Evolutionary conservation across 1,139 yeast species (phyloP).

Genomic region (Taiozyma sp.): DNA sequence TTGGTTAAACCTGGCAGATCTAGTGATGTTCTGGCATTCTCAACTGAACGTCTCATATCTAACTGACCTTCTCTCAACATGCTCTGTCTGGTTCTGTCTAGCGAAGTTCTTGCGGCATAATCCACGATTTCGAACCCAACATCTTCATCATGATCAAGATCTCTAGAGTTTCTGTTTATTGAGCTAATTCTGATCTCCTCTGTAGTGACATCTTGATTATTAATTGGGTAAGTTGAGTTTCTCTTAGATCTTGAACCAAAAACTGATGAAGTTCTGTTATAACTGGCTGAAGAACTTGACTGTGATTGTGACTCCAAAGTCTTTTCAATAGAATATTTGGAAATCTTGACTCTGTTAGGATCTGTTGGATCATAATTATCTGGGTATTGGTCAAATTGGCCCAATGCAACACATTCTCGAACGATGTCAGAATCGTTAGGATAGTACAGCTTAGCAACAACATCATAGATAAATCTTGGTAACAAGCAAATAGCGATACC

Average conservation of each 20-base stretch:
- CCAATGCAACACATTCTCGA: conserved; percentile 62
- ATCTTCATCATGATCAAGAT: conserved; percentile 7
- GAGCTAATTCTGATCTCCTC: conserved; percentile 22
- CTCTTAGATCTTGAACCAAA: conserved; percentile 14
- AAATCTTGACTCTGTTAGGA: conserved; percentile 33
- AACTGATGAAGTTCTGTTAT: conserved; percentile 10
- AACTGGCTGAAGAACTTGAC: conserved; percentile 10
- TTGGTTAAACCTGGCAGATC: conserved; percentile 35
- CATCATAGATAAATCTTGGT: conserved; percentile 71
- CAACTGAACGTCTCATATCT: conserved; percentile 31
- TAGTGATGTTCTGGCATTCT: conserved; percentile 32
- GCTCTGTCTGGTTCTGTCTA: conserved; percentile 30
- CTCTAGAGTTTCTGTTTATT: conserved; percentile 24
- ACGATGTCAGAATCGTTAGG: conserved; percentile 86
- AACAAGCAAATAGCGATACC: conserved; percentile 69
- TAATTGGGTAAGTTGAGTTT: conserved; percentile 13
- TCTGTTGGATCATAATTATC: conserved; percentile 62
- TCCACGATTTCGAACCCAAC: conserved; percentile 1
- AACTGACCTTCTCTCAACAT: conserved; percentile 31
- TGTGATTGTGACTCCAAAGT: conserved; percentile 10
- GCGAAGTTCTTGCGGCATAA: conserved; percentile 26
- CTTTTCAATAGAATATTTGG: conserved; percentile 22
- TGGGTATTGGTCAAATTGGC: conserved; percentile 49
- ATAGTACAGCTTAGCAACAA: conserved; percentile 50
- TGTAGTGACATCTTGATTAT: conserved; percentile 20